Conservation (phyloP, 164 flowering plant genomes). For the Buxus sempervirens region DNA sequence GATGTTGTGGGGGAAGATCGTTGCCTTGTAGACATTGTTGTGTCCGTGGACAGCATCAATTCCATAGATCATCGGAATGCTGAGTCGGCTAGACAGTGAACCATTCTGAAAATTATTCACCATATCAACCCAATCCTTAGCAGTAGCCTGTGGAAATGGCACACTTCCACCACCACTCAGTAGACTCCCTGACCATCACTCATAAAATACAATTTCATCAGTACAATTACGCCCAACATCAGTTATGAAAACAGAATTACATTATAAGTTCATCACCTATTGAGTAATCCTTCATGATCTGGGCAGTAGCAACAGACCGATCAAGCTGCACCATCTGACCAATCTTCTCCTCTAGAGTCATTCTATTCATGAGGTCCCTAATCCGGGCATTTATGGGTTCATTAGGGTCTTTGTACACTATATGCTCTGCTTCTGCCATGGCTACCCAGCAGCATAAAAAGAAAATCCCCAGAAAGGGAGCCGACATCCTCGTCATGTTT, state of each 20-base stretch:
- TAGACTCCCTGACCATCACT: conserved; percentile 35
- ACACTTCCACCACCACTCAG: conserved; percentile 51
- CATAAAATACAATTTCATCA: background rate
- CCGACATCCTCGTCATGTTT: conserved; percentile 6
- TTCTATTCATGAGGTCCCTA: conserved; percentile 33
- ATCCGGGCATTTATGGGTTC: conserved; percentile 28
- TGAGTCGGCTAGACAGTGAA: conserved; percentile 37
- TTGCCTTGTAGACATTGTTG: conserved; percentile 41
- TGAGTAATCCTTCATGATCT: conserved; percentile 35
- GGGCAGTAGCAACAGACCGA: conserved; percentile 23
- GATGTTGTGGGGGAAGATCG: conserved; percentile 46
- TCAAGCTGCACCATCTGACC: conserved; percentile 54
- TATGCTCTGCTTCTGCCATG: conserved; percentile 24
- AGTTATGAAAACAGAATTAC: background rate
- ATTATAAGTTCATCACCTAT: conserved; percentile 22
- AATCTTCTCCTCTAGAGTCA: conserved; percentile 46
- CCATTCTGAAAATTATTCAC: conserved; percentile 42
- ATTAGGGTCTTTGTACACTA: conserved; percentile 40
- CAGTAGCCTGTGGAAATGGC: conserved; percentile 27
- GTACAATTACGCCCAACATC: background rate
- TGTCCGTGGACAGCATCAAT: conserved; percentile 48
- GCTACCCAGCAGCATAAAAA: too few relatives aligned
- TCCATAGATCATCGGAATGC: conserved; percentile 46
- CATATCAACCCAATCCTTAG: conserved; percentile 39
- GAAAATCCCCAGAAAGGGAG: conserved; percentile 14